Evolutionary conservation across 495 filamentous ascomycete genomes (phyloP).

Genomic region (Aspergillus indologenus): DNA sequence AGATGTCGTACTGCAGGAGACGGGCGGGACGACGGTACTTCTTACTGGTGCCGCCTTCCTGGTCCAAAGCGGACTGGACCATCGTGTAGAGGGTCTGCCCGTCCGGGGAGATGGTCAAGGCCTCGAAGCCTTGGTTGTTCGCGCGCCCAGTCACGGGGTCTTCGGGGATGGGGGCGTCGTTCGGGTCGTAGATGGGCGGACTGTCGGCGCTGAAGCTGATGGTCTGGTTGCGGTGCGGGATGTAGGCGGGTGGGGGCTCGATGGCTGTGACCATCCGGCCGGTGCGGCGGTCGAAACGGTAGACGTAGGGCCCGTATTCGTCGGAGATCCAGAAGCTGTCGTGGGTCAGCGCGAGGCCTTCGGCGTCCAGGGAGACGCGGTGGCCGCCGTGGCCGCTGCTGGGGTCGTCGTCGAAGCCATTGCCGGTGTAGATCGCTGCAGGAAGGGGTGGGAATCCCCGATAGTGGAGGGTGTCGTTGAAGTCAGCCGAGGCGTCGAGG

Average conservation of each 20-base stretch:
- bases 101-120: constrained; percentile 60
- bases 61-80: constrained; percentile 63
- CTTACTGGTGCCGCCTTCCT: constrained; percentile 62
- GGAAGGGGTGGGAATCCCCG: constrained; percentile 64
- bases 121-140: constrained; percentile 81
- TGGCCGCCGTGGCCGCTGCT: constrained; percentile 57
- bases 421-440: constrained; percentile 61
- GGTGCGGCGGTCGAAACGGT: constrained; percentile 52
- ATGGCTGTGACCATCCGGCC: constrained; percentile 67
- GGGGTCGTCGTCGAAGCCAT: constrained; percentile 69
- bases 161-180: constrained; percentile 41
- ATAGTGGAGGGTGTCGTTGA: constrained; percentile 49
- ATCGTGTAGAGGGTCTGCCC: constrained; percentile 65
- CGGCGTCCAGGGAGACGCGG: constrained; percentile 62
- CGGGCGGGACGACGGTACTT: constrained; percentile 53
- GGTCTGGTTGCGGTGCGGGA: constrained; percentile 64
- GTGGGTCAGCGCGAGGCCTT: constrained; percentile 63
- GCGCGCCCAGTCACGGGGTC: constrained; percentile 62
- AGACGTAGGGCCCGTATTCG: constrained; percentile 78
- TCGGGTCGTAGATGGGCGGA: constrained; percentile 58
- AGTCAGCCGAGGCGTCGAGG: constrained; percentile 57
- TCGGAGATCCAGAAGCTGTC: constrained; percentile 78
- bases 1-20: constrained; percentile 62
- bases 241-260: constrained; percentile 61
- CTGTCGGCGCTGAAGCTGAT: constrained; percentile 57